Conservation (phyloP, 495 filamentous ascomycete species). For the Gamarada debralockiae region DNA sequence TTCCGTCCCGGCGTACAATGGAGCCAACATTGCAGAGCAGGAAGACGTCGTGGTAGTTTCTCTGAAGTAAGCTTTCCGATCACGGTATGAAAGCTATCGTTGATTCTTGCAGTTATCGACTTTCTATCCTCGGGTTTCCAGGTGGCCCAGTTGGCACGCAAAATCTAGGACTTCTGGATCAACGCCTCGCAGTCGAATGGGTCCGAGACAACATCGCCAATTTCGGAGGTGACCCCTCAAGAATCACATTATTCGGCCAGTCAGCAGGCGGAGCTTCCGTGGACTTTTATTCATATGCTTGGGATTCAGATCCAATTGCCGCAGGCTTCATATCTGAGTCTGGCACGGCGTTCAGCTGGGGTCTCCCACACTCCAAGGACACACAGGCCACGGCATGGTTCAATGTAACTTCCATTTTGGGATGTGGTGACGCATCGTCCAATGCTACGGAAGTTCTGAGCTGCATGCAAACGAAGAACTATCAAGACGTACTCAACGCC, state of each 20-base stretch:
- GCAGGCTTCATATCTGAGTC: constrained; percentile 46
- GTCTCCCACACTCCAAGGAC: constrained; percentile 29
- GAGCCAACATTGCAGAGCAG: constrained; percentile 36
- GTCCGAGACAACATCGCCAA: constrained; percentile 50
- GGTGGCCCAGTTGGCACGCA: constrained; percentile 41
- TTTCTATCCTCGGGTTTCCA: constrained; percentile 49
- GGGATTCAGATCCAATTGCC: constrained; percentile 39
- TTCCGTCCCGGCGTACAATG: constrained; percentile 34
- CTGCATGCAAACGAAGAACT: constrained; percentile 41
- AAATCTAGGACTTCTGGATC: constrained; percentile 14
- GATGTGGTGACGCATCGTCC: constrained; percentile 30
- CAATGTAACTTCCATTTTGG: constrained; percentile 36
- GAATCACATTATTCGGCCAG: constrained; percentile 41
- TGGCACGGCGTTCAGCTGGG: constrained; percentile 46
- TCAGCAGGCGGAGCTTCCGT: constrained; percentile 47
- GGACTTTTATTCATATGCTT: constrained; percentile 51
- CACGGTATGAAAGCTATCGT: constrained; percentile 29
- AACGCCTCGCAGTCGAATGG: constrained; percentile 57
- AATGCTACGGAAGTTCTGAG: constrained; percentile 31
- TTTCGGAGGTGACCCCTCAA: constrained; percentile 42
- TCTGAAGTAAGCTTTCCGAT: constrained; percentile 37
- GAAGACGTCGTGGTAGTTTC: constrained; percentile 56
- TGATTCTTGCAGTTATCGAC: constrained; percentile 47
- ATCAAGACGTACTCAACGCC: constrained; percentile 30
- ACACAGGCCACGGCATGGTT: constrained; percentile 32